A percentile compares a stretch with the other conserved stretches of the same genome.
Conservation (phyloP, 176 grass and related monocot genomes). For the Oryza brachyantha region DNA sequence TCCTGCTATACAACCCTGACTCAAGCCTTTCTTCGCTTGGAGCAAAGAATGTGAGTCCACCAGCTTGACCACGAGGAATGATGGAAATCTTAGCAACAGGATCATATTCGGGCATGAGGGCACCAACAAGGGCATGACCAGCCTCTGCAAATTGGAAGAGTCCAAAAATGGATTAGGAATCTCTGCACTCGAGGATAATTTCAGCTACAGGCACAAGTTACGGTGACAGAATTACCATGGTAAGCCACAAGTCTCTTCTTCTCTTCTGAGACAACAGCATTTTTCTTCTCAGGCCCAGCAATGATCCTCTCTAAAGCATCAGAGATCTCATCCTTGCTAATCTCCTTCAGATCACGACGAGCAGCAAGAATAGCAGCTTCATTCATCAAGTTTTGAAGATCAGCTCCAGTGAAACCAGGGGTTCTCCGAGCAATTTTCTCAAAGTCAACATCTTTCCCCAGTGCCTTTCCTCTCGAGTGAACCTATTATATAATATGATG, state of each 20-base stretch:
- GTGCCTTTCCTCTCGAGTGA: slow-evolving; percentile 90
- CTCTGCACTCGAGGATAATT: neutral
- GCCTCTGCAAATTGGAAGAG: slow-evolving; percentile 55
- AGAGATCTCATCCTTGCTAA: slow-evolving; percentile 98
- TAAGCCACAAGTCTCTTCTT: slow-evolving; percentile 95
- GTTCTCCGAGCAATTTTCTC: slow-evolving; percentile 95
- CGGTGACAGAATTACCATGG: slow-evolving; percentile 57
- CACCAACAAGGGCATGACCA: slow-evolving; percentile 92
- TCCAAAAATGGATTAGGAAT: slow-evolving; percentile 28
- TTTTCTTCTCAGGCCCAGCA: slow-evolving; percentile 98
- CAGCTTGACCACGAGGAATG: slow-evolving; percentile 90
- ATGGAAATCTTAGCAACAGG: slow-evolving; percentile 98
- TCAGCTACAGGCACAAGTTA: neutral
- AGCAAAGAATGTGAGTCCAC: slow-evolving; percentile 96
- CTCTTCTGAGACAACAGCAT: slow-evolving; percentile 92
- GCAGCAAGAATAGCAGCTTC: slow-evolving; percentile 97
- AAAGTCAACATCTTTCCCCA: slow-evolving; percentile 95
- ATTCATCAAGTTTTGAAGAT: slow-evolving; percentile 96
- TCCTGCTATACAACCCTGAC: slow-evolving; percentile 89
- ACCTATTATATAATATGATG: slow-evolving; percentile 48
- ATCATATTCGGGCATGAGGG: slow-evolving; percentile 97
- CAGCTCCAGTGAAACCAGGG: slow-evolving; percentile 96
- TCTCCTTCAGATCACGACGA: slow-evolving; percentile 95
- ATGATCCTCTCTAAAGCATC: slow-evolving; percentile 99
- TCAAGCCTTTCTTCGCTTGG: slow-evolving; percentile 94